Evolutionary conservation across 2,329 filamentous ascomycete species (phyloP).

Genomic region (Atkinsonella hypoxylon): DNA sequence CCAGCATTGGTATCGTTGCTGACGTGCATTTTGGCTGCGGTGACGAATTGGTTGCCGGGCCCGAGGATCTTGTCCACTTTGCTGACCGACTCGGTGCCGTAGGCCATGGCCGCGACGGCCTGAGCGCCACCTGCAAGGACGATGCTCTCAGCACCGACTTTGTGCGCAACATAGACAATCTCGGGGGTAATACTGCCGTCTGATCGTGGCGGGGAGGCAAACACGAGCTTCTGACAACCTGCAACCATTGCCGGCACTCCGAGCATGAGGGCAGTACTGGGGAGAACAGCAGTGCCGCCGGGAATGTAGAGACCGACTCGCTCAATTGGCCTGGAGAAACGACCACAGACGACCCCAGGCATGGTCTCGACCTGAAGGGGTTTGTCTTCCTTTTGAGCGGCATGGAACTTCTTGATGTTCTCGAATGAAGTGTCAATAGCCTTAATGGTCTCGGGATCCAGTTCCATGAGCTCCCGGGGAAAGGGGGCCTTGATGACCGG

Average conservation of each 20-base stretch:
- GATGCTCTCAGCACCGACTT: constrained; percentile 90
- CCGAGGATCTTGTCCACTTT: constrained; percentile 99
- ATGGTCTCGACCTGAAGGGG: constrained; percentile 86
- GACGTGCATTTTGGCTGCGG: constrained; percentile 95
- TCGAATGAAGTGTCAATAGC: constrained; percentile 93
- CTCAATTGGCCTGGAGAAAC: constrained; percentile 86
- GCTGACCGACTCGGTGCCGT: constrained; percentile 84
- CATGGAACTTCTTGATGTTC: constrained; percentile 90
- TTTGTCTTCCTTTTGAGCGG: constrained; percentile 76
- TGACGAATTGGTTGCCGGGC: constrained; percentile 96
- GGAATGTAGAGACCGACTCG: constrained; percentile 94
- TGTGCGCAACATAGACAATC: constrained; percentile 95
- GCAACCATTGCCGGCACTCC: constrained; percentile 97
- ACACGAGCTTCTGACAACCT: constrained; percentile 86
- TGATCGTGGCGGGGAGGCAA: constrained; percentile 79
- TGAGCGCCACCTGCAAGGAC: constrained; percentile 92
- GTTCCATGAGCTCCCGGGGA: constrained; percentile 70
- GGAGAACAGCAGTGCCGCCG: constrained; percentile 91
- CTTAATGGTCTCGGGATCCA: constrained; percentile 70
- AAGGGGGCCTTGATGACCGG: constrained; percentile 87
- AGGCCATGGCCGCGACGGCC: constrained; percentile 91
- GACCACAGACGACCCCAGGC: constrained; percentile 90
- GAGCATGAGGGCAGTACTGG: constrained; percentile 94
- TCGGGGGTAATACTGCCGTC: constrained; percentile 91
- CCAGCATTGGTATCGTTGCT: constrained; percentile 94